These are phyloP conservation scores for Aspergillus sp. DNA, from an alignment of 2,329 filamentous ascomycete genomes.

Conservation along the genomic window DNA sequence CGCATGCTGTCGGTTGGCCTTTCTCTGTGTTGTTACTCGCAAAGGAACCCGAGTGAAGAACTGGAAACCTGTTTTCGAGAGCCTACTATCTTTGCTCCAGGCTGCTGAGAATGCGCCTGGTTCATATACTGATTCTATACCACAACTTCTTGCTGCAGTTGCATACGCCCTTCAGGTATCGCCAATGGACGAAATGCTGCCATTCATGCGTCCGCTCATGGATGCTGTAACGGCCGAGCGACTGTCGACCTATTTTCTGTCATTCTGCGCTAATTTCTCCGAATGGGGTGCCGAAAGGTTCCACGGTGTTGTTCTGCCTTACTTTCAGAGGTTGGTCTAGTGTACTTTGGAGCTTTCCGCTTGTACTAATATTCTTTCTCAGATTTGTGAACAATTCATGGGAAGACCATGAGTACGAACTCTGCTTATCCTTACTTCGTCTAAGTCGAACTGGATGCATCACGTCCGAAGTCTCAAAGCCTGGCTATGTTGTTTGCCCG, in stretches of 20 bases:
- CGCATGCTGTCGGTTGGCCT: slow-evolving; percentile 39
- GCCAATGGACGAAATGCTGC: slow-evolving; percentile 75
- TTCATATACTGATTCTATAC: slow-evolving; percentile 27
- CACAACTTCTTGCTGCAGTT: slow-evolving; percentile 46
- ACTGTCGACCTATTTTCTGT: slow-evolving; percentile 72
- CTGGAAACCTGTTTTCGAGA: slow-evolving; percentile 67
- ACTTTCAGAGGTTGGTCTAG: slow-evolving; percentile 69
- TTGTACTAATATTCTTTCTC: slow-evolving; percentile 17
- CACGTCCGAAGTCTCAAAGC: slow-evolving; percentile 46
- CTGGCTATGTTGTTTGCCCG: slow-evolving; percentile 43
- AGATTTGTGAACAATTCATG: slow-evolving; percentile 76
- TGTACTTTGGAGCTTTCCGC: background rate
- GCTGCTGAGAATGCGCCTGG: slow-evolving; percentile 25
- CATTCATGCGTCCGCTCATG: slow-evolving; percentile 65
- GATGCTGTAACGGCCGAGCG: slow-evolving; percentile 64
- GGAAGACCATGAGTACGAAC: slow-evolving; percentile 65
- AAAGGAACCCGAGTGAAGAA: slow-evolving; percentile 71
- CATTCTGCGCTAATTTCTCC: slow-evolving; percentile 80
- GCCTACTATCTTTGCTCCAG: slow-evolving; percentile 55
- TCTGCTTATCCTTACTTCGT: slow-evolving; percentile 67
- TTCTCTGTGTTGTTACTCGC: slow-evolving; percentile 74
- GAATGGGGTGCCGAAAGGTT: slow-evolving; percentile 74
- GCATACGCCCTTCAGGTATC: slow-evolving; percentile 73
- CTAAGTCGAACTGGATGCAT: slow-evolving; percentile 54
- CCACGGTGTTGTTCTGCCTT: slow-evolving; percentile 71